Percentiles rank a stretch among this genome's conserved stretches.
Evolutionary conservation across 2,329 filamentous ascomycete species (phyloP).

Genomic region (Penicillium sp.): DNA sequence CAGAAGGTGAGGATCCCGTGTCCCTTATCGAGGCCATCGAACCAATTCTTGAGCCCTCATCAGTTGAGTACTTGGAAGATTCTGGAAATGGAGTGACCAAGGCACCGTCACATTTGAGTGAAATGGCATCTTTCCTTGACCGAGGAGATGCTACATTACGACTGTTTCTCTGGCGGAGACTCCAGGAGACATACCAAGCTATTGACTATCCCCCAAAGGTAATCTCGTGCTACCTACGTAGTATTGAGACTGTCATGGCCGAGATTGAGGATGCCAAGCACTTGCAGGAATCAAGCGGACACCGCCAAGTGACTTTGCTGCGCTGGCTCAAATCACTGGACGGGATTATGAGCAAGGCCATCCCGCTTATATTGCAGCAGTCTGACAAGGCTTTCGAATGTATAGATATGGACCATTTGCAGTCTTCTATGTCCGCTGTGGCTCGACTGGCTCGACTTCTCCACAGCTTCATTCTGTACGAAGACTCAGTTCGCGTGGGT

Average conservation of each 20-base stretch:
- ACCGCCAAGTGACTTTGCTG: slow-evolving; percentile 70
- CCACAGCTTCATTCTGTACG: slow-evolving; percentile 76
- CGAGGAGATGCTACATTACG: slow-evolving; percentile 79
- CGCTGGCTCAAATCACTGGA: slow-evolving; percentile 78
- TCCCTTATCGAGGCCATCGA: slow-evolving; percentile 88
- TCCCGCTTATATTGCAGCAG: slow-evolving; percentile 69
- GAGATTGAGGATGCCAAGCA: slow-evolving; percentile 66
- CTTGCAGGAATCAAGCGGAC: slow-evolving; percentile 56
- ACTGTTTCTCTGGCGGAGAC: slow-evolving; percentile 83
- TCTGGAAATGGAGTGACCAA: slow-evolving; percentile 38
- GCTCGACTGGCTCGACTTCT: slow-evolving; percentile 71
- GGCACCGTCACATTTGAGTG: slow-evolving; percentile 58
- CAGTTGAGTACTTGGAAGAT: slow-evolving; percentile 30
- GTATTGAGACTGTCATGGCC: slow-evolving; percentile 76
- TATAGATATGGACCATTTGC: slow-evolving; percentile 76
- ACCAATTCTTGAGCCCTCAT: slow-evolving; percentile 75
- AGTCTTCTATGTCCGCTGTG: slow-evolving; percentile 69
- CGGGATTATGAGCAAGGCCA: slow-evolving; percentile 69
- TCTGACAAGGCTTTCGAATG: slow-evolving; percentile 71
- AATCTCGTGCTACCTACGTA: slow-evolving; percentile 80
- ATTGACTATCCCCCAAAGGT: slow-evolving; percentile 87
- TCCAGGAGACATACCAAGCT: slow-evolving; percentile 83
- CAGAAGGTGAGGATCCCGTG: slow-evolving; percentile 76
- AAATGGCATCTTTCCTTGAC: slow-evolving; percentile 82
- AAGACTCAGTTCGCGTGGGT: slow-evolving; percentile 82